Evolutionary conservation across 1,284 basidiomycete genomes (phyloP), one percentile per base, ranked within the genome.

Genomic region (Irpex rosettiformis): DNA sequence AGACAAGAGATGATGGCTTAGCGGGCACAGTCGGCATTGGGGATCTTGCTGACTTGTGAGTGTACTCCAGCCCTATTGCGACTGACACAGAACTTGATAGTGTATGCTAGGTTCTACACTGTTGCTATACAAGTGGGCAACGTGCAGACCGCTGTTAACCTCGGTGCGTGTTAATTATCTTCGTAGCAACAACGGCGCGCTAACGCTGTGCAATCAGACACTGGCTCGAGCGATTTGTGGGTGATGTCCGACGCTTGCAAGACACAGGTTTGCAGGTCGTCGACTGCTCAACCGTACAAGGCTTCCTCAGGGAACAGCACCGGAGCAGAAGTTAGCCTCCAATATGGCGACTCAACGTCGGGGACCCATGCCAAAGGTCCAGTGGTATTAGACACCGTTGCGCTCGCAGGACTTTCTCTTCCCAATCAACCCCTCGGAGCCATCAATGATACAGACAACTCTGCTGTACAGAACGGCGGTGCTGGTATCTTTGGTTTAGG

Each of bases 401-500:
- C 68, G 4, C 62, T 78, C 2, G 76, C 75, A 5, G 76, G 74
- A 3, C 62, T 78, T 21, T 67, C 71, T 3, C 64, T 77, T 59
- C 56, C 58, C 11, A 60, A 68, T 33, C 75, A 77, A 58, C 58
- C 69, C 1, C 72, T 76, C 30, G 73, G 68, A 4, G 73, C 74
- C 8, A 65, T 76, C 24, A 69, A 70, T 56, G 63, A 69, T 45
- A 77, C 75, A 1, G 67, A 75, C 57, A 75, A 72, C 60, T 66
- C 69, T 2, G 70, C 72, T 24, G 70, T 76, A n/a, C 61, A 65
- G 40, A 68, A 72, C 18, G 73, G 73, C 4, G 69, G 70, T 29
- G 71, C 73, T 21, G 75, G 75, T 8, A 75, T 77, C n/a, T 68
- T 77, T 18, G 75, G 75, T 13, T 66, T 77, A 7, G 73, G 74